phyloP scores from a whole-genome alignment of 345 rosid species.

The Noccaea caerulescens region DNA sequence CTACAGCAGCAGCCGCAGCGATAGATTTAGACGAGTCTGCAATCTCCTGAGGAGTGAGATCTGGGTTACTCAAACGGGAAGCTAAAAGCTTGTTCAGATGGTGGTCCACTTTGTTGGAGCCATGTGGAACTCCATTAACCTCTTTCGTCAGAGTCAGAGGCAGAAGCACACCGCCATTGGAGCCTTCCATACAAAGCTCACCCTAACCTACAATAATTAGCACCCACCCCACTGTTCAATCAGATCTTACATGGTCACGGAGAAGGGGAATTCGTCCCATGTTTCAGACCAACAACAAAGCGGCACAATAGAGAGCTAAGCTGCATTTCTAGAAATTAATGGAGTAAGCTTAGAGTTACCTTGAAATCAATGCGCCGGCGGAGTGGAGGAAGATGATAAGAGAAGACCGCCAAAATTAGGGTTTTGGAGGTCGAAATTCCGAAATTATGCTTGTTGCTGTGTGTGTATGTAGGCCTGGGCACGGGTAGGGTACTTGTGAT shows the following conservation, averaged over 20 bases:
- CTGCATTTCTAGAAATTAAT: not conserved
- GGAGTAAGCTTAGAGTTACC: slow-evolving; percentile 7
- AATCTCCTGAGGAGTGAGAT: slow-evolving; percentile 68
- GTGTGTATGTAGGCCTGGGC: too few relatives aligned
- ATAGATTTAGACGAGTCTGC: slow-evolving; percentile 66
- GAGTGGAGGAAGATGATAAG: slow-evolving; percentile 3
- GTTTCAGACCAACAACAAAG: not conserved
- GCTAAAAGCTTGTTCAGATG: slow-evolving; percentile 60
- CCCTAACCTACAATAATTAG: slow-evolving; percentile 12
- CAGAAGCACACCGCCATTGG: slow-evolving; percentile 7
- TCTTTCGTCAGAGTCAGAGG: slow-evolving; percentile 16
- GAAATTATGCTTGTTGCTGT: not conserved
- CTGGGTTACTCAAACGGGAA: slow-evolving; percentile 49
- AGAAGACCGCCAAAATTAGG: slow-evolving; percentile 33
- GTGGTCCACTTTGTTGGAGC: slow-evolving; percentile 50
- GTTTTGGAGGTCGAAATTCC: slow-evolving; percentile 14
- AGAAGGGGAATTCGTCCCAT: too few relatives aligned
- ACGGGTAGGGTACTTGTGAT: too few relatives aligned
- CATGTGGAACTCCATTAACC: not conserved
- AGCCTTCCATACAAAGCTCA: slow-evolving; percentile 26
- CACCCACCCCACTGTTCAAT: not conserved
- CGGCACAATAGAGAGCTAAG: not conserved
- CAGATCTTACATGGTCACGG: not conserved
- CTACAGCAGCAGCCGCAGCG: slow-evolving; percentile 59
- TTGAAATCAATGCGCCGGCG: slow-evolving; percentile 26